phyloP scores from a whole-genome alignment of 257 asterid genomes.

The Perilla frutescens region DNA sequence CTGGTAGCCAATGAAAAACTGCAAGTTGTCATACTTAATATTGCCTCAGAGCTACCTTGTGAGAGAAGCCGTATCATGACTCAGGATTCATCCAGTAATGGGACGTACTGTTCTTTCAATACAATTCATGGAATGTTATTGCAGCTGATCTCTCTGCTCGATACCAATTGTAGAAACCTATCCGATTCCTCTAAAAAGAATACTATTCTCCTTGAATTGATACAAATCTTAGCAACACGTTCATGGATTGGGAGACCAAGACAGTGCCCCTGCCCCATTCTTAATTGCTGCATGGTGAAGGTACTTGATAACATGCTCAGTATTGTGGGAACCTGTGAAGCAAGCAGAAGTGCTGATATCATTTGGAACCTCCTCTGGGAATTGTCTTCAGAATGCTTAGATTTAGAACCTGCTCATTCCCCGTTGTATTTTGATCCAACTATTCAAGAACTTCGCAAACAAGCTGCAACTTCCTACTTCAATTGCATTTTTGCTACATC shows the following conservation, averaged over 20 bases:
- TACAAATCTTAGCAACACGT: conserved; percentile 53
- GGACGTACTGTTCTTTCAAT: conserved; percentile 56
- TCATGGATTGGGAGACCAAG: conserved; percentile 83
- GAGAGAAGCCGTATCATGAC: conserved; percentile 26
- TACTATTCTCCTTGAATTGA: conserved; percentile 57
- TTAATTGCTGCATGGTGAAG: conserved; percentile 62
- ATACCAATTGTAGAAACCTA: conserved; percentile 76
- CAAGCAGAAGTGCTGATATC: conserved; percentile 50
- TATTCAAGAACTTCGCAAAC: conserved; percentile 78
- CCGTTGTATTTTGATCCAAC: conserved; percentile 74
- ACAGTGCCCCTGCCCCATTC: conserved; percentile 77
- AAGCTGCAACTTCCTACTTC: conserved; percentile 86
- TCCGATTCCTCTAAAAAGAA: conserved; percentile 72
- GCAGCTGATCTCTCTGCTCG: conserved; percentile 81
- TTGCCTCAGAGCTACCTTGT: conserved; percentile 77
- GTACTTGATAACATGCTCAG: conserved; percentile 82
- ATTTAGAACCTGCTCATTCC: conserved; percentile 54
- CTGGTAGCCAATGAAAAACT: conserved; percentile 82
- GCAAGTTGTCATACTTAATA: conserved; percentile 61
- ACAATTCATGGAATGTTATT: conserved; percentile 83
- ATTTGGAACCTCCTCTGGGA: conserved; percentile 77
- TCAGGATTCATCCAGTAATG: conserved; percentile 39
- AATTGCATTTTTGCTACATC: conserved; percentile 72
- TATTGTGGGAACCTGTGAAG: conserved; percentile 68
- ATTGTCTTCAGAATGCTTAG: conserved; percentile 76